Evolutionary conservation across 768 basidiomycete genomes (phyloP).

Genomic region (Pisolithus microcarpus): DNA sequence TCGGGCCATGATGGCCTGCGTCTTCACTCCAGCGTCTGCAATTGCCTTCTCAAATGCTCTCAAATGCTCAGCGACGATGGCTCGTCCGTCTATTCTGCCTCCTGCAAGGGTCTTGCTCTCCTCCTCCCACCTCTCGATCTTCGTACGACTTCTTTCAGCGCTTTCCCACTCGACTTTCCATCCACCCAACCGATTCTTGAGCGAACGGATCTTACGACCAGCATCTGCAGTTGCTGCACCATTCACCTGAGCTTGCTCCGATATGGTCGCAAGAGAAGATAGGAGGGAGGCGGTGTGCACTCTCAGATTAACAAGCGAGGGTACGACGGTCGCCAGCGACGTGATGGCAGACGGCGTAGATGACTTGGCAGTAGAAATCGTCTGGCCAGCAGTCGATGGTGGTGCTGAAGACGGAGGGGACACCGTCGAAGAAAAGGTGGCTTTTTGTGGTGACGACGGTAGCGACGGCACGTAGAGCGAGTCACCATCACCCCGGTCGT

Average conservation of each 20-base stretch:
- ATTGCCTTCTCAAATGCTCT: conserved; percentile 68
- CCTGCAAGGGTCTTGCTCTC: conserved; percentile 37
- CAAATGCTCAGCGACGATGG: conserved; percentile 71
- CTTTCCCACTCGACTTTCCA: conserved; percentile 82
- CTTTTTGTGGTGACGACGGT: conserved; percentile 46
- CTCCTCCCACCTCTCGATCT: conserved; percentile 78
- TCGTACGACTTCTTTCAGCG: conserved; percentile 69
- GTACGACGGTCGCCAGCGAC: conserved; percentile 33
- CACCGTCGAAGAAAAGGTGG: conserved; percentile 46
- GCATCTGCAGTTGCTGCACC: conserved; percentile 80
- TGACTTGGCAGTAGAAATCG: conserved; percentile 11
- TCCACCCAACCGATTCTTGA: conserved; percentile 76
- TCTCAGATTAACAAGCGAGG: conserved; percentile 65
- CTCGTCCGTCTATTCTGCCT: conserved; percentile 48
- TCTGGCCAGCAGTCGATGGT: conserved; percentile 18
- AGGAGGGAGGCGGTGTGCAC: conserved; percentile 69
- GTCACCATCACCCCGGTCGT: conserved; percentile 42
- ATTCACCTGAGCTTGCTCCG: conserved; percentile 85
- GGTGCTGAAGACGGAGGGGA: conserved; percentile 50
- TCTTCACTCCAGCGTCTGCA: conserved; percentile 66
- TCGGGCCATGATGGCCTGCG: conserved; percentile 76
- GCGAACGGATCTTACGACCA: conserved; percentile 75
- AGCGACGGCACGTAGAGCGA: conserved; percentile 34
- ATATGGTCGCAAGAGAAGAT: conserved; percentile 66
- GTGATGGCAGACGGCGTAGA: conserved; percentile 23